These are phyloP conservation scores for Mrakia blollopis DNA, from an alignment of 768 basidiomycete species.

Conservation along the genomic window DNA sequence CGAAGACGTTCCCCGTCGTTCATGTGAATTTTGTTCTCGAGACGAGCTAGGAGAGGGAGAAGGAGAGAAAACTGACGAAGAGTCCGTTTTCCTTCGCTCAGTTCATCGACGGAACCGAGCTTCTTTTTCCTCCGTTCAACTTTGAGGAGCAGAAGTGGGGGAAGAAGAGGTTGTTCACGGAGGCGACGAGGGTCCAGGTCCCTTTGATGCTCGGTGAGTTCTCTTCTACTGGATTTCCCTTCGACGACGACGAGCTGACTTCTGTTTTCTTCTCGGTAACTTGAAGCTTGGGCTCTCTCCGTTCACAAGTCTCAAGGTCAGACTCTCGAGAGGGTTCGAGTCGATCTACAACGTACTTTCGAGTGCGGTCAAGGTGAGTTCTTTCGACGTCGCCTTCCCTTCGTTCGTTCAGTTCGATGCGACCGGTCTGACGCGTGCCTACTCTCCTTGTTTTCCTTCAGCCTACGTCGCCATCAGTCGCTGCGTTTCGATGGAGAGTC, in stretches of 20 bases:
- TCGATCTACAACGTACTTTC: not conserved
- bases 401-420: not conserved
- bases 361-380: not conserved
- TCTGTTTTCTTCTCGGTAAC: not conserved
- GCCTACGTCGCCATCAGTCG: not conserved
- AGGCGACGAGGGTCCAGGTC: not conserved
- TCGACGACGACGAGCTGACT: not conserved
- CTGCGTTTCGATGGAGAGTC: not conserved
- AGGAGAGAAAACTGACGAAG: not conserved
- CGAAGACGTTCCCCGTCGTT: not conserved
- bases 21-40: not conserved
- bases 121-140: not conserved
- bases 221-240: not conserved
- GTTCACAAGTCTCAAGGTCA: conserved; percentile 1
- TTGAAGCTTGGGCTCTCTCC: not conserved
- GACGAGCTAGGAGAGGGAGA: not conserved
- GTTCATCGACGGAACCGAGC: not conserved
- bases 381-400: not conserved
- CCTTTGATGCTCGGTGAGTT: not conserved
- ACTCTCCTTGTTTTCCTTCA: not conserved
- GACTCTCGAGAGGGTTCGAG: not conserved
- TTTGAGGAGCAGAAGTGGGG: not conserved
- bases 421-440: no score
- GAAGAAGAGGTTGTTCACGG: not conserved
- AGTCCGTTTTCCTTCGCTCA: not conserved